A percentile compares a stretch with the other conserved stretches of the same genome.
phyloP scores from a whole-genome alignment of 768 basidiomycete genomes.

The Podaxis sp. region DNA sequence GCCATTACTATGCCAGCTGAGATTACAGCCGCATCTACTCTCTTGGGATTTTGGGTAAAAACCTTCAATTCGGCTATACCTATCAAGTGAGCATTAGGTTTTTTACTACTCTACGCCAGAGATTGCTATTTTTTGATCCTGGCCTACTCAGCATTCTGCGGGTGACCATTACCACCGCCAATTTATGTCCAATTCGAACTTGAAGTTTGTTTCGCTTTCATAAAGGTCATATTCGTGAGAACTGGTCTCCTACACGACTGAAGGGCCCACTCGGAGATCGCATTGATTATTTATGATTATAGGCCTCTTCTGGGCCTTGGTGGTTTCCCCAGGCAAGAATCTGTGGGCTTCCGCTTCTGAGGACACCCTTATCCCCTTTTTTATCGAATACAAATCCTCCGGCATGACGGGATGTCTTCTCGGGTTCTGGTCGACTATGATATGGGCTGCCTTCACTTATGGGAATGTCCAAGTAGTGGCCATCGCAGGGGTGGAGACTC shows the following conservation, averaged over 20 bases:
- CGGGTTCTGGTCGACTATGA: slow-evolving; percentile 38
- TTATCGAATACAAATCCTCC: slow-evolving; percentile 20
- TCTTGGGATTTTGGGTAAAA: slow-evolving; percentile 36
- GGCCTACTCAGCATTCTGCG: slow-evolving; percentile 23
- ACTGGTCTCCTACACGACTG: not conserved
- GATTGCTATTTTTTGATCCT: not conserved
- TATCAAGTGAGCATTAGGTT: slow-evolving; percentile 17
- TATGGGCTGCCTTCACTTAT: slow-evolving; percentile 56
- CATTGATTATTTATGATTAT: slow-evolving; percentile 36
- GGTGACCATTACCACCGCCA: slow-evolving; percentile 28
- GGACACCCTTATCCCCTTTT: slow-evolving; percentile 22
- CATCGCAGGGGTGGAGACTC: slow-evolving; percentile 48
- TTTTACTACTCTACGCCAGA: not conserved
- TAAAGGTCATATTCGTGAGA: slow-evolving; percentile 16
- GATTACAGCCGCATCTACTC: slow-evolving; percentile 46
- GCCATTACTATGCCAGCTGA: slow-evolving; percentile 44
- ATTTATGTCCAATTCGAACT: slow-evolving; percentile 38
- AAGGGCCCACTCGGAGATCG: slow-evolving; percentile 33
- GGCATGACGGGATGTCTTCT: slow-evolving; percentile 45
- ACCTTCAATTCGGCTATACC: slow-evolving; percentile 19
- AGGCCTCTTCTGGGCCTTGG: slow-evolving; percentile 31
- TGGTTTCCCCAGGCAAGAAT: slow-evolving; percentile 38
- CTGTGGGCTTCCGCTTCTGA: slow-evolving; percentile 47
- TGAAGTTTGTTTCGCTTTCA: slow-evolving; percentile 51
- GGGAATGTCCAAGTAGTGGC: slow-evolving; percentile 51